Percentiles rank a stretch among this genome's conserved stretches.
These are phyloP conservation scores for Kwoniella mangroviensis DNA, from an alignment of 768 basidiomycete species.

Conservation along the genomic window DNA sequence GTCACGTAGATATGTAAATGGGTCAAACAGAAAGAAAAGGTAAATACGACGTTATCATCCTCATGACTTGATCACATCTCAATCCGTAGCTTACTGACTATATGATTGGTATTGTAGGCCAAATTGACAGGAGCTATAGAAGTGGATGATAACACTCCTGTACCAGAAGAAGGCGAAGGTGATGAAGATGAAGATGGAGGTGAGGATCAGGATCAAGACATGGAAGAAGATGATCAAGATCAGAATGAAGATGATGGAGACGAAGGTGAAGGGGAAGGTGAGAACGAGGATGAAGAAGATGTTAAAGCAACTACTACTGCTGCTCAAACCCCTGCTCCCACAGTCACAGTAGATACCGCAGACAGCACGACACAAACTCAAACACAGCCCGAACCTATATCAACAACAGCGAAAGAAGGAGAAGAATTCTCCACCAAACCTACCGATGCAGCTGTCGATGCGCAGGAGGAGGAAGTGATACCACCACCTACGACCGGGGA, in stretches of 20 bases:
- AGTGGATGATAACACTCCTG: slow-evolving; percentile 35
- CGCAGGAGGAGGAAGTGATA: background rate
- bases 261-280: slow-evolving; percentile 24
- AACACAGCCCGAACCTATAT: background rate
- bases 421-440: background rate
- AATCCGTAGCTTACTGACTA: background rate
- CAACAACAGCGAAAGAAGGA: background rate
- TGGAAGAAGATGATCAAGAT: slow-evolving; percentile 30
- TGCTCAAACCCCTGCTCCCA: slow-evolving; percentile 8
- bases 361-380: background rate
- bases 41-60: background rate
- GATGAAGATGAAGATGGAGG: slow-evolving; percentile 31
- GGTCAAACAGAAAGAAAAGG: slow-evolving; percentile 40
- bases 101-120: slow-evolving; percentile 1
- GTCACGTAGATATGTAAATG: slow-evolving; percentile 48
- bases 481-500: background rate
- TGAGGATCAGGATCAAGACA: slow-evolving; percentile 27
- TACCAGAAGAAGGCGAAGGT: slow-evolving; percentile 23
- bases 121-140: slow-evolving; percentile 23
- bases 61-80: background rate
- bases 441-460: background rate
- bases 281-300: slow-evolving; percentile 16
- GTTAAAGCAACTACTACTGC: slow-evolving; percentile 12
- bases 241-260: slow-evolving; percentile 28
- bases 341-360: background rate